Conservation (phyloP, 2,329 filamentous ascomycete genomes). For the Tolypocladium amazonense region DNA sequence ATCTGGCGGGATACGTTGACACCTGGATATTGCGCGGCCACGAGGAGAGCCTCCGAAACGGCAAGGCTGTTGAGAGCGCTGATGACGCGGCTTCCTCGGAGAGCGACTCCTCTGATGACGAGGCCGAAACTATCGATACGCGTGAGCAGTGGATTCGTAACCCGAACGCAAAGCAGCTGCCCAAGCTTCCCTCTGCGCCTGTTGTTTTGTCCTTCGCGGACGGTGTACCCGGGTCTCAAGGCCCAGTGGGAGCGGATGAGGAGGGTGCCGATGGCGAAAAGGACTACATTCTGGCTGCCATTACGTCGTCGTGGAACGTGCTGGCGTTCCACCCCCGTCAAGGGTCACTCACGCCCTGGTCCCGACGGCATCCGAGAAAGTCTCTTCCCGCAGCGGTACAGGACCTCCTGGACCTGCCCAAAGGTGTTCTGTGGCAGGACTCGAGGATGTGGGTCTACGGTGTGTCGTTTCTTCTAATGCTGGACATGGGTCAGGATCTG, state of each 20-base stretch:
- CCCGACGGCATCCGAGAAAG: slow-evolving; percentile 67
- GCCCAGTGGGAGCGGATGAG: slow-evolving; percentile 10
- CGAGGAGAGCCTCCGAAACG: slow-evolving; percentile 16
- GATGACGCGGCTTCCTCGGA: slow-evolving; percentile 24
- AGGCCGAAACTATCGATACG: slow-evolving; percentile 29
- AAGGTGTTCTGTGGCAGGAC: slow-evolving; percentile 77
- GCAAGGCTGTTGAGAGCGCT: slow-evolving; percentile 17
- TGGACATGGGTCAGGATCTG: slow-evolving; percentile 70
- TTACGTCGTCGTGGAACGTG: slow-evolving; percentile 51
- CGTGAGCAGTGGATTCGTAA: slow-evolving; percentile 63
- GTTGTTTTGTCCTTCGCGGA: slow-evolving; percentile 59
- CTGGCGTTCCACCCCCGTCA: slow-evolving; percentile 70
- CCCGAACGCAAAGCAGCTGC: slow-evolving; percentile 57
- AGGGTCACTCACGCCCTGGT: slow-evolving; percentile 76
- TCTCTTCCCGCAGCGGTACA: slow-evolving; percentile 65
- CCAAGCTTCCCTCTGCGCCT: slow-evolving; percentile 54
- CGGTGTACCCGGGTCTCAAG: slow-evolving; percentile 25
- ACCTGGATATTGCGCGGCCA: slow-evolving; percentile 62
- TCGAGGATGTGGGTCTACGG: slow-evolving; percentile 80
- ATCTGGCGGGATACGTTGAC: slow-evolving; percentile 78
- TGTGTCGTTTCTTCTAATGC: slow-evolving; percentile 79
- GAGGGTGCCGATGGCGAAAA: slow-evolving; percentile 17
- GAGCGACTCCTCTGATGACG: slow-evolving; percentile 30
- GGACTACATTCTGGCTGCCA: slow-evolving; percentile 42
- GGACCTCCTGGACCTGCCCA: slow-evolving; percentile 66